Evolutionary conservation across 2,329 filamentous ascomycete genomes (phyloP).

Genomic region (Fusarium pseudograminearum): DNA sequence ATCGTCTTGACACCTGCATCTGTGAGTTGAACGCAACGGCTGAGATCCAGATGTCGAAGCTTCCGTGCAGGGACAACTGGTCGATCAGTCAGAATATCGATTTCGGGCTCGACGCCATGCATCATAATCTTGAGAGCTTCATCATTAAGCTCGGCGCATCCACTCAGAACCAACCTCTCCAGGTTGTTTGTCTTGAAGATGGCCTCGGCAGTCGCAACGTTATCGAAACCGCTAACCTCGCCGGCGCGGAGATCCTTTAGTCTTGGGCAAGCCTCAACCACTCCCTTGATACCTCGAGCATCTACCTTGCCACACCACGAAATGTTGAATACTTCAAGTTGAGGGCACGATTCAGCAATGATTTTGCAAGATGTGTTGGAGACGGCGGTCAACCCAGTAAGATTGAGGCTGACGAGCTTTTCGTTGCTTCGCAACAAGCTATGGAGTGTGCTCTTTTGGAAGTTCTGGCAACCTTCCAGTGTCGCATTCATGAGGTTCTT

Average conservation of each 20-base stretch:
- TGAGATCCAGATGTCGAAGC: conserved; percentile 87
- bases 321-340: conserved; percentile 86
- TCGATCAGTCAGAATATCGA: conserved; percentile 82
- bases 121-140: conserved; percentile 78
- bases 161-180: conserved; percentile 83
- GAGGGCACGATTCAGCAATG: conserved; percentile 82
- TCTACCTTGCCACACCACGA: conserved; percentile 94
- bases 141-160: conserved; percentile 83
- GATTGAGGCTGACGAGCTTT: conserved; percentile 83
- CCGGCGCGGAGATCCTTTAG: conserved; percentile 85
- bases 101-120: conserved; percentile 79
- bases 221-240: conserved; percentile 84
- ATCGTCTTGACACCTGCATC: conserved; percentile 77
- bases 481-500: conserved; percentile 88
- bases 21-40: conserved; percentile 80
- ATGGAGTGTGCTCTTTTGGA: conserved; percentile 81
- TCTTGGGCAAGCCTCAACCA: conserved; percentile 78
- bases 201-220: conserved; percentile 75
- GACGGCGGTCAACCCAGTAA: conserved; percentile 83
- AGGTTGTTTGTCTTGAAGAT: conserved; percentile 86
- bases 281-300: conserved; percentile 76
- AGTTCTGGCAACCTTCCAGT: conserved; percentile 89
- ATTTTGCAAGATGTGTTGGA: conserved; percentile 89
- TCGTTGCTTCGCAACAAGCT: conserved; percentile 80
- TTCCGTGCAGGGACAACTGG: conserved; percentile 81